Base-by-base conservation (phyloP, 2,329 filamentous ascomycete species). In the Neofusicoccum umdonicola region DNA sequence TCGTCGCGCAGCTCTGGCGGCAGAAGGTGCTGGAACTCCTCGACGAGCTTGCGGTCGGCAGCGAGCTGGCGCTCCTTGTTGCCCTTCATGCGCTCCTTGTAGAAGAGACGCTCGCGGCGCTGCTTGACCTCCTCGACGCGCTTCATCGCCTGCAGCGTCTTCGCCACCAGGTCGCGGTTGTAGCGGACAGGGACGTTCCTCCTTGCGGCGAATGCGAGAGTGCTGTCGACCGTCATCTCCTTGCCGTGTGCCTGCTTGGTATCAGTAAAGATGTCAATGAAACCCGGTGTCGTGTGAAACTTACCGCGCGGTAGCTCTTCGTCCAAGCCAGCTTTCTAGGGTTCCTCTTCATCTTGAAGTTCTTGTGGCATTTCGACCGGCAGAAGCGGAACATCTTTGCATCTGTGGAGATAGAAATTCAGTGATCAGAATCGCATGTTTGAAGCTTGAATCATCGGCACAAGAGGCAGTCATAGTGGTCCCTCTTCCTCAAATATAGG, bases 301-400 rank as follows among this genome's bases (percentile, higher is more conserved):
- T 37, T 37, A 52, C 50, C 42, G 56, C 56, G 74, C 93, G 90
- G 85, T 93, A 94, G 61, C 92, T 88, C 84, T 97, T 97, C 68
- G 94, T 97, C 95, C 94, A 97, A 80, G 93, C 95, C 72, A 98
- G 87, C 54, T 97, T 97, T 77, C 94, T 89, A 41, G 94, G 93
- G 82, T 98, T 97, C 70, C 95, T 89, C 90, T 97, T 97, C 92
- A 96, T 96, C 82, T 96, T 95, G 87, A 96, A 96, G 84, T 79
- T 79, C 67, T 87, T 87, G 77, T 88, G 86, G 78, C 85, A 88
- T 82, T 88, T 88, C 56, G 81, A 84, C 19, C 52, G 35, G 81
- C 88, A 90, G 79, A 90, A 90, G 61, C 85, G 82, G 78, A 90
- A 90, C 67, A 83, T 77, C 70, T 85, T 85, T 68, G 86, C 87